Evolutionary conservation across 495 filamentous ascomycete genomes (phyloP), one percentile per base, ranked within the genome.

Genomic region (Cercophora sp.): DNA sequence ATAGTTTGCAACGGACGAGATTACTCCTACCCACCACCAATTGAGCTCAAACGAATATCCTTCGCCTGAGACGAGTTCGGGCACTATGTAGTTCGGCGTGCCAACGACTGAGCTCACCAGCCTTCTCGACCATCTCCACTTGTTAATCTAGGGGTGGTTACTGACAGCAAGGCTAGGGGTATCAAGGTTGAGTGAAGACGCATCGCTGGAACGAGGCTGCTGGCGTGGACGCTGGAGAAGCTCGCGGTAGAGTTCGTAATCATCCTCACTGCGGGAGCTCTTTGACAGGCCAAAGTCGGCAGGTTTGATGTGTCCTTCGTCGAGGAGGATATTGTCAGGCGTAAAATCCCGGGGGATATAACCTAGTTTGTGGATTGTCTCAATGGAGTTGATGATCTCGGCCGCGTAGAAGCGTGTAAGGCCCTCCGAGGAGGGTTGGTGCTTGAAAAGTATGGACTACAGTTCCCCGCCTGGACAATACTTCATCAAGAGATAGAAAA

Each of bases 361-460:
- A 22, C 90, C 91, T 52, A 95, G 83, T 59, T 88, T 90, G 70
- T 96, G 91, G 34, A 96, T 88, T 5, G 89, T 88, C 62, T 96
- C 90, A 55, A 96, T 92, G 13, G 90, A 90, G 66, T 93, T 79
- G 26, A 90, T 85, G 60, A 95, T 89, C 69, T 96, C 89, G n/a
- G 91, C 91, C 79, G 95, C 94, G 70, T 96, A 96, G 75, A 96
- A 96, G 13, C 91, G 82, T 32, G 91, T 96, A 60, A 96, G 91
- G 54, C 93, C 90, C 62, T 95, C 89, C 0, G 88, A 90, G 71
- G 96, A 96, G 60, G 95, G 91, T 68, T 96, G 89, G 64, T 94
- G 94, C 71, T 92, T 94, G 69, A 94, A 94, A 54, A 96, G 80
- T 88, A 96, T 95, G 19, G 87, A 92, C 89, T 93, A 93, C 62